phyloP scores from a whole-genome alignment of 306 rosid genomes.

The Cucurbita pepo region DNA sequence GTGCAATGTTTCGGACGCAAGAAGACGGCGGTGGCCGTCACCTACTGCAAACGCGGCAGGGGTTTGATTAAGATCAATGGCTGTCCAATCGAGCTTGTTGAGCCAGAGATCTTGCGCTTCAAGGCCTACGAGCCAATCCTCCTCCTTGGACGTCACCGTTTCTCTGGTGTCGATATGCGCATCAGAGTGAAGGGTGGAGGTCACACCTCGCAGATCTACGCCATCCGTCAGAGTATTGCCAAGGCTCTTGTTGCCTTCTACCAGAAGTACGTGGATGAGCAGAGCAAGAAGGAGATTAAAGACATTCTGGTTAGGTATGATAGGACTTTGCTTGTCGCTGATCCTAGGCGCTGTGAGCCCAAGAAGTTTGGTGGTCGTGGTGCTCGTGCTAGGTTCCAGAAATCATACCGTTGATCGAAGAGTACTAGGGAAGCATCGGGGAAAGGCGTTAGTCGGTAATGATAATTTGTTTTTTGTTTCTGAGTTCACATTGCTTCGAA shows the following conservation, averaged over 20 bases:
- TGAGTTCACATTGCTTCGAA: background rate
- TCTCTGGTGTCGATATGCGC: slow-evolving; percentile 10
- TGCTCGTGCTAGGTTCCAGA: slow-evolving; percentile 56
- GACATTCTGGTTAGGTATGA: slow-evolving; percentile 45
- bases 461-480: background rate
- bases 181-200: slow-evolving; percentile 14
- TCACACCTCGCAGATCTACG: slow-evolving; percentile 16
- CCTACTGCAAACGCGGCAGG: slow-evolving; percentile 13
- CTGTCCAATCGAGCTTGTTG: slow-evolving; percentile 11
- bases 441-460: slow-evolving; percentile 2
- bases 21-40: slow-evolving; percentile 13
- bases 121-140: slow-evolving; percentile 11
- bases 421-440: background rate
- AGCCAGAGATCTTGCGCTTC: slow-evolving; percentile 12
- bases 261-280: slow-evolving; percentile 13
- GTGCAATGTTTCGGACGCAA: slow-evolving; percentile 16
- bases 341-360: slow-evolving; percentile 59
- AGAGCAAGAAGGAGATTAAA: slow-evolving; percentile 24
- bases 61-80: slow-evolving; percentile 12
- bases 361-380: slow-evolving; percentile 70
- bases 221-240: slow-evolving; percentile 14
- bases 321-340: slow-evolving; percentile 44
- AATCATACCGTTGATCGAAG: slow-evolving; percentile 39
- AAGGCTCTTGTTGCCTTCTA: slow-evolving; percentile 14
- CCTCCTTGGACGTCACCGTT: slow-evolving; percentile 12